phyloP scores from a whole-genome alignment of 225 moss, liverwort and hornwort genomes.

The Bryoerythrophyllum caledonicum region DNA sequence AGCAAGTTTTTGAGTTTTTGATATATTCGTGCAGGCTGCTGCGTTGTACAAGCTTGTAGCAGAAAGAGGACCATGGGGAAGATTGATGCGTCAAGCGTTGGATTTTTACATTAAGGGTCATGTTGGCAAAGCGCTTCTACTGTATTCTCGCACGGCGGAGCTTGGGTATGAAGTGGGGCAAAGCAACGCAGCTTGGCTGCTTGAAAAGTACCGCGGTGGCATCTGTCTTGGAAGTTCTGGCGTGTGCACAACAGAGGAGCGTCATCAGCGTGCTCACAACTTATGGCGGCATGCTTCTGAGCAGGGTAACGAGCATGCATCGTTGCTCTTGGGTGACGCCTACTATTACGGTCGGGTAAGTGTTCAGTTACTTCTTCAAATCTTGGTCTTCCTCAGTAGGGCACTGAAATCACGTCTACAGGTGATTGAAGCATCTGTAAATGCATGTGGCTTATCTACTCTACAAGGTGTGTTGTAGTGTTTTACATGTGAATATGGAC shows the following conservation, averaged over 20 bases:
- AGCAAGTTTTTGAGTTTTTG: neutral
- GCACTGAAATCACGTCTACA: neutral
- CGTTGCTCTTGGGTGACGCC: constrained; percentile 93
- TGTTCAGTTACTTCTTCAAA: neutral
- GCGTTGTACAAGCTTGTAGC: constrained; percentile 87
- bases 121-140: constrained; percentile 75
- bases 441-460: neutral
- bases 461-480: neutral
- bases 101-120: constrained; percentile 85
- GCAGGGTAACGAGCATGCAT: constrained; percentile 99
- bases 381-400: neutral
- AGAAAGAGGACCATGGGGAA: constrained; percentile 95
- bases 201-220: constrained; percentile 76
- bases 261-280: constrained; percentile 90
- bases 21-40: constrained; percentile 58
- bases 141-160: constrained; percentile 92
- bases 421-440: constrained; percentile 1
- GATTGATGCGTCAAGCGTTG: constrained; percentile 88
- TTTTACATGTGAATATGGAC: neutral
- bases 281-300: constrained; percentile 95
- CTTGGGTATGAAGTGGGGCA: constrained; percentile 98
- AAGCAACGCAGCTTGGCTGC: constrained; percentile 98
- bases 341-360: constrained; percentile 89
- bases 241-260: constrained; percentile 77
- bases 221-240: constrained; percentile 85